Evolutionary conservation across 1,284 basidiomycete species (phyloP), one percentile per base, ranked within the genome.

Genomic region (Peniophora sp.): DNA sequence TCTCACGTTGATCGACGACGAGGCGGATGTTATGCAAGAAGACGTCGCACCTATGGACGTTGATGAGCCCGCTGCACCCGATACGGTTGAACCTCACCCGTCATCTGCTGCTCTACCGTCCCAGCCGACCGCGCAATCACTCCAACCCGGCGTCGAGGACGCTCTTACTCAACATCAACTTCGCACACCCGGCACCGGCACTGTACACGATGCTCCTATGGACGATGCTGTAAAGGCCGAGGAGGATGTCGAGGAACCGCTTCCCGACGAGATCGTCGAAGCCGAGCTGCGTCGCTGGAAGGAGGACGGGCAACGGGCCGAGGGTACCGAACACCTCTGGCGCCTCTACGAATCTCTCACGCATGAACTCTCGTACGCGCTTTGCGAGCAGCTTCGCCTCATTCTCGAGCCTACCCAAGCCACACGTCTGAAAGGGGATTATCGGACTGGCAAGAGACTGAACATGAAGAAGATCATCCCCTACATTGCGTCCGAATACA

Each of bases 401-500:
- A 97, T 99, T 62, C 79, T 99, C 22, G 94, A 95, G 54, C 97
- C 97, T 0, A 98, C 96, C 0, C 76, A 91, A 41, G 94, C 97
- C 2, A 97, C 96, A 10, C 83, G 97, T 23, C 78, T 99, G 41
- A 90, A 91, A 67, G 97, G 97, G 43, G 97, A 99, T 72, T 99
- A 97, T 69, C 89, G 96, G 44, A 97, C 92, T 0, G 97, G 97
- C 49, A 99, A 99, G 71, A 81, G 97, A 22, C 81, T 99, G 45
- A 99, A 99, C 69, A 98, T 99, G 96, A 93, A 96, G 67, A 97
- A 97, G 74, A 95, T 99, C 66, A 94, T 99, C 51, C 86, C 92
- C 2, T 99, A 97, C 74, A 96, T 99, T 58, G 97, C 97, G 9
- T 93, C 89, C 66, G 97, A 99, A 71, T 99, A 94, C 72, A 97